Percentiles rank a stretch among this genome's conserved stretches.
Conservation (phyloP, 2,329 filamentous ascomycete species). For the Dactylellina parvicollis region DNA sequence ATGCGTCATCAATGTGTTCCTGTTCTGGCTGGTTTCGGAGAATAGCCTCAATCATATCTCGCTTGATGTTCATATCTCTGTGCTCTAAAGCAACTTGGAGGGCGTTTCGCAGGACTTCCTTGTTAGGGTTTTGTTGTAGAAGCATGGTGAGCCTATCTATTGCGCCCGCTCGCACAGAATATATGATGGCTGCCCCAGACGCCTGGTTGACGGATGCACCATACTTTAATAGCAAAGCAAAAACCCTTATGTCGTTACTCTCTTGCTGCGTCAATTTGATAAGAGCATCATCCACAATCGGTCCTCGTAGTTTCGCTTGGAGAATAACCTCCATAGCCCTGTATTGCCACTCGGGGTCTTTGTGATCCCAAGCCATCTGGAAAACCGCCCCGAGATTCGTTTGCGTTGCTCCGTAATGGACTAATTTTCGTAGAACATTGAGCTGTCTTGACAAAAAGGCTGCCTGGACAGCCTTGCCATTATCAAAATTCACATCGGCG, state of each 20-base stretch:
- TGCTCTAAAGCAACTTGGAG: constrained; percentile 40
- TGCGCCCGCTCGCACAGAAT: constrained; percentile 16
- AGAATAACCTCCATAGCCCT: constrained; percentile 32
- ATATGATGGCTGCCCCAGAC: constrained; percentile 37
- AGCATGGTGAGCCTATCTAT: constrained; percentile 31
- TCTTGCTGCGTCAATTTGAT: constrained; percentile 41
- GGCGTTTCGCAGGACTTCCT: constrained; percentile 28
- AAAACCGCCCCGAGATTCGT: constrained; percentile 29
- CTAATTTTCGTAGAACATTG: constrained; percentile 32
- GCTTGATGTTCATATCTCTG: constrained; percentile 5
- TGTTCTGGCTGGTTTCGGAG: constrained; percentile 25
- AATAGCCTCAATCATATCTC: constrained; percentile 35
- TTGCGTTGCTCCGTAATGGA: constrained; percentile 6
- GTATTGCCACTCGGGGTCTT: constrained; percentile 41
- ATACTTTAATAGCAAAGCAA: constrained; percentile 31
- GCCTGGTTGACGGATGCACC: constrained; percentile 45
- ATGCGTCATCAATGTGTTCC: constrained; percentile 37
- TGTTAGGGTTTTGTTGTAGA: constrained; percentile 16
- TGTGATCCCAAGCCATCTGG: constrained; percentile 36
- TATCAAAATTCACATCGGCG: constrained; percentile 40
- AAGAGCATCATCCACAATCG: constrained; percentile 33
- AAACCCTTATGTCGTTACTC: constrained; percentile 18
- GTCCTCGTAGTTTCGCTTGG: constrained; percentile 24
- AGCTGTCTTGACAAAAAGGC: constrained; percentile 41
- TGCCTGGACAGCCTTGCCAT: constrained; percentile 33